Evolutionary conservation across 208 protist species (phyloP), one percentile per base, ranked within the genome.

Genomic region (Wallacemonas sp.): DNA sequence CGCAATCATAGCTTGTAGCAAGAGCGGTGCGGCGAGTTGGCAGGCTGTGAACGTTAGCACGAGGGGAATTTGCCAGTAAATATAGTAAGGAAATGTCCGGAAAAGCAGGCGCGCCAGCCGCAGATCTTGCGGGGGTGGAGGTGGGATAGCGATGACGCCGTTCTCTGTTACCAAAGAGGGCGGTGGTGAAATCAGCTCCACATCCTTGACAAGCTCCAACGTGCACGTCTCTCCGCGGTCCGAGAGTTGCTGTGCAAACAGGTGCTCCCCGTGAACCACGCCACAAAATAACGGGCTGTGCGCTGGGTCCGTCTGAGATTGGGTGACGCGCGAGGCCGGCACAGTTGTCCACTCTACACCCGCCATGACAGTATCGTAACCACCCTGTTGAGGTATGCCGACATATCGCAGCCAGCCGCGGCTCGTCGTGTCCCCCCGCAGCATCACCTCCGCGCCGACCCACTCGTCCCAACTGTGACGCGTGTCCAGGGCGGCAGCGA

Each of bases 331-430:
- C 49, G 56, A 31, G 61, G 79, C 55, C 15, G 72, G 68, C 69
- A 51, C 49, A 55, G 66, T 74, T 26, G 44, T 67, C 84, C 87
- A 93, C 74, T 88, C 80, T 41, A 93, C 82, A 6, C 76, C 87
- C 0, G 87, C 87, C 68, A 80, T 82, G 39, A 90, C 51, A 11
- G 63, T 72, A 54, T 70, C 60, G 63, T 73, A 79, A 12, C 66
- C 80, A 46, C 79, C 76, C 70, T 89, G 81, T 74, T 88, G 85
- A 36, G 68, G 68, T 19, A 77, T 47, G 6, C 84, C 84, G 24
- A 89, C 75, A 75, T 82, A 91, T 14, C 74, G 80, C 69, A 94
- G 68, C 49, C 67, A 58, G 28, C 79, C 77, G 27, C 77, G 68
- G 63, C 85, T 91, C 47, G 39, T 34, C 1, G 66, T 26, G 45